phyloP scores from a whole-genome alignment of 495 filamentous ascomycete genomes.

The Daldinia concentrica region DNA sequence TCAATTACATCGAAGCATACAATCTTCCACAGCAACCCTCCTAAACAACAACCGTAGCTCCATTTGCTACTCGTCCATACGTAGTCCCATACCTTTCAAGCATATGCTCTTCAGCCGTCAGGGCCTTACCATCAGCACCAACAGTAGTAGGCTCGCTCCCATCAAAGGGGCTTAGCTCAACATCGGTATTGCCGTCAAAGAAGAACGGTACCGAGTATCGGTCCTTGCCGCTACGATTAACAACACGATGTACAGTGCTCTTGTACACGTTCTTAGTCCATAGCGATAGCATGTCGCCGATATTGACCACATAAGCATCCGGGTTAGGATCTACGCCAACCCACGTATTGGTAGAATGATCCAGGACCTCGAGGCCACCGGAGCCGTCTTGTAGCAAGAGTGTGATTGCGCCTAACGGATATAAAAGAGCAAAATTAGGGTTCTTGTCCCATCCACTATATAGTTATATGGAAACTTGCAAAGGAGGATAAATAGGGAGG shows the following conservation, averaged over 20 bases:
- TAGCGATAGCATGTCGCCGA: slow-evolving; percentile 58
- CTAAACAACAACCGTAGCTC: not conserved
- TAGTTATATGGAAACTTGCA: no score
- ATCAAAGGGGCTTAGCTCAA: slow-evolving; percentile 49
- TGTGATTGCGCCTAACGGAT: slow-evolving; percentile 51
- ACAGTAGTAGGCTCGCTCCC: slow-evolving; percentile 25
- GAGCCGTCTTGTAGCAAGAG: slow-evolving; percentile 55
- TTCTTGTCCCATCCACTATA: not conserved
- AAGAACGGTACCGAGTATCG: slow-evolving; percentile 62
- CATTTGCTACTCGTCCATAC: slow-evolving; percentile 21
- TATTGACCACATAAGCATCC: slow-evolving; percentile 64
- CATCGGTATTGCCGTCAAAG: slow-evolving; percentile 54
- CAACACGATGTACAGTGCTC: slow-evolving; percentile 61
- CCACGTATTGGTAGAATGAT: slow-evolving; percentile 48
- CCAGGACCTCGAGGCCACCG: slow-evolving; percentile 57
- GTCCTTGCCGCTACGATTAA: slow-evolving; percentile 57
- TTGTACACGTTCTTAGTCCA: slow-evolving; percentile 59
- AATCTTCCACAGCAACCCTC: not conserved
- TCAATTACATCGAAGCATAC: not conserved
- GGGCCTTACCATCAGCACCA: slow-evolving; percentile 13
- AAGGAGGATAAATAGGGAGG: not conserved
- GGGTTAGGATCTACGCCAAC: slow-evolving; percentile 56
- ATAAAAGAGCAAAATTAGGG: not conserved
- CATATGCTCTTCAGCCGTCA: slow-evolving; percentile 52
- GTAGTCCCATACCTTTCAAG: slow-evolving; percentile 29